phyloP scores from a whole-genome alignment of 148 eudicot species.

The Diospyros kaki region DNA sequence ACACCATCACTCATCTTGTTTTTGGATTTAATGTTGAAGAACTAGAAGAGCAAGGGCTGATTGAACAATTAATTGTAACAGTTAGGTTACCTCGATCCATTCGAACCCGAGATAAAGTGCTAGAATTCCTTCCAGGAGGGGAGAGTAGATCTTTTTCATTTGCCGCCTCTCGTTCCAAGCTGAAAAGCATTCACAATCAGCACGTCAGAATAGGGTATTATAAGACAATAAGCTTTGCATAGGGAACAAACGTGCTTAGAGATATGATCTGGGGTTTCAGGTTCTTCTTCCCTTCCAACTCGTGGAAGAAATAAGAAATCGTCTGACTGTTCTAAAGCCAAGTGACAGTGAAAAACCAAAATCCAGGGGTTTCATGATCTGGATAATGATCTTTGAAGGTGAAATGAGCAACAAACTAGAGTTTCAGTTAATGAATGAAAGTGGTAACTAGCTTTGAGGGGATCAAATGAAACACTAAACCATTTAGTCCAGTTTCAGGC shows the following conservation, averaged over 20 bases:
- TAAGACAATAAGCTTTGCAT: too few relatives aligned
- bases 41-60: not conserved
- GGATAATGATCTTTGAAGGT: not conserved
- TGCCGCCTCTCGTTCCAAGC: conserved; percentile 98
- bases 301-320: not conserved
- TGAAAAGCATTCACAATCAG: conserved; percentile 22
- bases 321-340: not conserved
- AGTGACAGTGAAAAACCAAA: not conserved
- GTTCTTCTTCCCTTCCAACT: not conserved
- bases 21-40: not conserved
- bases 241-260: too few relatives aligned
- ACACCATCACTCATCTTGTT: not conserved
- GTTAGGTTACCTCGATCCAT: conserved; percentile 73
- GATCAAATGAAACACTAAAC: too few relatives aligned
- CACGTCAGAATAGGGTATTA: not conserved
- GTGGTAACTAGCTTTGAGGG: too few relatives aligned
- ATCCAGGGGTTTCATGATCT: not conserved
- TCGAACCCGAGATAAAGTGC: conserved; percentile 97
- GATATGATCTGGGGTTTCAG: too few relatives aligned
- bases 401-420: too few relatives aligned
- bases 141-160: conserved; percentile 93
- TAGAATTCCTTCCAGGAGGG: conserved; percentile 76
- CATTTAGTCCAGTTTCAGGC: too few relatives aligned
- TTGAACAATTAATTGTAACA: not conserved
- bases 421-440: too few relatives aligned